These are phyloP conservation scores for Nicotiana undulata DNA, from an alignment of 257 asterid species.

Conservation along the genomic window DNA sequence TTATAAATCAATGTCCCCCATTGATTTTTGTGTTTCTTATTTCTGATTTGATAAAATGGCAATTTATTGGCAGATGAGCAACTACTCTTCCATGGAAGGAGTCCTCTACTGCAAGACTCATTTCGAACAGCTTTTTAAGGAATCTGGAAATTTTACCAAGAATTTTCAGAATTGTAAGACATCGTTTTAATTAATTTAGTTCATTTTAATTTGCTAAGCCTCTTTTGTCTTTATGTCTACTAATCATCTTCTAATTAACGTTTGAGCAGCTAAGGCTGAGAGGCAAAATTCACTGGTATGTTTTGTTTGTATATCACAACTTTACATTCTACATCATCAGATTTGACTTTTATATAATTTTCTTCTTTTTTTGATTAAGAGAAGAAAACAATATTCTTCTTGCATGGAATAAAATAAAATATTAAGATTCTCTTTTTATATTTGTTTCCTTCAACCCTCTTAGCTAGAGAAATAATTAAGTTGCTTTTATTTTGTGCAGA, in stretches of 20 bases:
- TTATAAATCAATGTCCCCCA: neutral
- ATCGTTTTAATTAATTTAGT: neutral
- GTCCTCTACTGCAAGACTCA: slow-evolving; percentile 76
- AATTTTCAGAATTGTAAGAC: slow-evolving; percentile 22
- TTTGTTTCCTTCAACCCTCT: neutral
- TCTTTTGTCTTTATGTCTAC: neutral
- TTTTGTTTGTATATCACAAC: neutral
- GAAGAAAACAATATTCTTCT: too few species aligned
- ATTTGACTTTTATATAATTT: neutral
- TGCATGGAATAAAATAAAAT: neutral
- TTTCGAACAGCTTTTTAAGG: slow-evolving; percentile 74
- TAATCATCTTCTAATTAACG: slow-evolving; percentile 4
- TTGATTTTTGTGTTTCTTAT: neutral
- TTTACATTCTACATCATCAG: slow-evolving; percentile 1
- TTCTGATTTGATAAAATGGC: neutral
- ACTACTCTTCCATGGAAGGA: slow-evolving; percentile 78
- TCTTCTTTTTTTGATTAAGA: too few species aligned
- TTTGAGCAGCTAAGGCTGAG: slow-evolving; percentile 36
- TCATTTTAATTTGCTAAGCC: neutral
- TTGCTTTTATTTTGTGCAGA: slow-evolving; percentile 1
- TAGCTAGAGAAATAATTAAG: neutral
- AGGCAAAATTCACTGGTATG: slow-evolving; percentile 37
- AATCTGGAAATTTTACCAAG: slow-evolving; percentile 62
- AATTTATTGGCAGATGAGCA: slow-evolving; percentile 54
- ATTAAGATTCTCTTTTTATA: neutral